phyloP scores from a whole-genome alignment of 306 rosid genomes.

The Vicia sativa region DNA sequence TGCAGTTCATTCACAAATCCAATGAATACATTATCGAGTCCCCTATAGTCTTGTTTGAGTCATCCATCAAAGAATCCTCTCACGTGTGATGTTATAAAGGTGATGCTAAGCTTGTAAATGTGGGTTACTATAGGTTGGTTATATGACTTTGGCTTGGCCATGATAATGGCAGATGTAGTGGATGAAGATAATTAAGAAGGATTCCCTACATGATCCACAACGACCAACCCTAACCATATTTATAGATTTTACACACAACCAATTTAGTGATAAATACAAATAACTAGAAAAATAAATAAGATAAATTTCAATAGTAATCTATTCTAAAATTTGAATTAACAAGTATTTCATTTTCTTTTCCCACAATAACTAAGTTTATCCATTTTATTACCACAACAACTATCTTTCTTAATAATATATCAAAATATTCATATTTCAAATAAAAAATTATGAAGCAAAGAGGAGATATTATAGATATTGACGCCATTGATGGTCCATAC shows the following conservation, averaged over 20 bases:
- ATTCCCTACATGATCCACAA: slow-evolving; percentile 2
- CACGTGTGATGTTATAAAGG: slow-evolving; percentile 4
- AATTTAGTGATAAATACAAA: background rate
- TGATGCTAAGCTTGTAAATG: slow-evolving; percentile 4
- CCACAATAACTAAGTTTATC: too few relatives aligned
- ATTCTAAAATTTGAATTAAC: too few relatives aligned
- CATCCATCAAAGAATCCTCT: background rate
- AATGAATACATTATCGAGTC: background rate
- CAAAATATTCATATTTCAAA: too few relatives aligned
- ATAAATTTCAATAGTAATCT: too few relatives aligned
- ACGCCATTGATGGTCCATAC: too few relatives aligned
- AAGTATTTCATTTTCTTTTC: too few relatives aligned
- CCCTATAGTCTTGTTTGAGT: slow-evolving; percentile 7
- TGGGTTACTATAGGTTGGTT: slow-evolving; percentile 6
- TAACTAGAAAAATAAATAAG: background rate
- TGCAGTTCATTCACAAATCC: background rate
- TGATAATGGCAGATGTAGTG: slow-evolving; percentile 10
- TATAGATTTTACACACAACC: background rate
- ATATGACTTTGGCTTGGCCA: background rate
- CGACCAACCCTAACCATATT: background rate
- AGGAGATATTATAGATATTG: too few relatives aligned
- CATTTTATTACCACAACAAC: too few relatives aligned
- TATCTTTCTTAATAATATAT: too few relatives aligned
- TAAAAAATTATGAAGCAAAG: too few relatives aligned
- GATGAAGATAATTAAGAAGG: background rate